Evolutionary conservation across 352 stramenopile species (phyloP).

Genomic region (Peronospora tabacina): DNA sequence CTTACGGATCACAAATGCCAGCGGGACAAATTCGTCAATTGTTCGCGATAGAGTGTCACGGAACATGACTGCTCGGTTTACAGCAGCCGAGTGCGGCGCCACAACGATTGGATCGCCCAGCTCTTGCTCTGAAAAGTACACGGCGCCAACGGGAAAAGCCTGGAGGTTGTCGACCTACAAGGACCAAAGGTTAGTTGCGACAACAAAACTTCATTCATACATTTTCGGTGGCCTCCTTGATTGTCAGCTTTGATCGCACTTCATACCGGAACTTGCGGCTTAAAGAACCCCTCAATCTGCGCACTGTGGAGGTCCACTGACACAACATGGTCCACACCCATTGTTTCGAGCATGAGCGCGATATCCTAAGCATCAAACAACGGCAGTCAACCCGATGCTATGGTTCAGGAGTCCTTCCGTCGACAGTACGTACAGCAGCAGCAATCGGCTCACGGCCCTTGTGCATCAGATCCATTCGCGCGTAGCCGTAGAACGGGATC

Average conservation of each 20-base stretch:
- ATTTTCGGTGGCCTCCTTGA: not conserved
- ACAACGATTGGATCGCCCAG: slow-evolving; percentile 67
- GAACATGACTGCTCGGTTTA: slow-evolving; percentile 72
- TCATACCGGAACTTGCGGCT: slow-evolving; percentile 65
- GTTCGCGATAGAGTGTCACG: slow-evolving; percentile 73
- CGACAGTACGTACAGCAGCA: slow-evolving; percentile 37
- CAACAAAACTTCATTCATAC: not conserved
- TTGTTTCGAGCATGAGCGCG: slow-evolving; percentile 84
- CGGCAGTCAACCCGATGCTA: not conserved
- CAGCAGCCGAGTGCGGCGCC: slow-evolving; percentile 71
- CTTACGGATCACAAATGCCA: slow-evolving; percentile 82
- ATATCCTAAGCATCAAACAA: slow-evolving; percentile 44
- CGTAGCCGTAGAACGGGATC: slow-evolving; percentile 85
- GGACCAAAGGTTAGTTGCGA: not conserved
- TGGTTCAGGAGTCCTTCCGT: not conserved
- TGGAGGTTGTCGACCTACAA: slow-evolving; percentile 74
- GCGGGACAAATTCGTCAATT: slow-evolving; percentile 65
- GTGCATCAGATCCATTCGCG: slow-evolving; percentile 79
- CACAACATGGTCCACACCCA: slow-evolving; percentile 85
- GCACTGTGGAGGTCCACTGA: slow-evolving; percentile 84
- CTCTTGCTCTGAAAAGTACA: slow-evolving; percentile 81
- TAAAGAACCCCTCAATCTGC: slow-evolving; percentile 87
- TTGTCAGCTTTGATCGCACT: not conserved
- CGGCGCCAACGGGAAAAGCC: slow-evolving; percentile 74
- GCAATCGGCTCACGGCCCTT: slow-evolving; percentile 76